Evolutionary conservation across 345 rosid species (phyloP), one percentile per base, ranked within the genome.

Genomic region (Rubroshorea leprosula): DNA sequence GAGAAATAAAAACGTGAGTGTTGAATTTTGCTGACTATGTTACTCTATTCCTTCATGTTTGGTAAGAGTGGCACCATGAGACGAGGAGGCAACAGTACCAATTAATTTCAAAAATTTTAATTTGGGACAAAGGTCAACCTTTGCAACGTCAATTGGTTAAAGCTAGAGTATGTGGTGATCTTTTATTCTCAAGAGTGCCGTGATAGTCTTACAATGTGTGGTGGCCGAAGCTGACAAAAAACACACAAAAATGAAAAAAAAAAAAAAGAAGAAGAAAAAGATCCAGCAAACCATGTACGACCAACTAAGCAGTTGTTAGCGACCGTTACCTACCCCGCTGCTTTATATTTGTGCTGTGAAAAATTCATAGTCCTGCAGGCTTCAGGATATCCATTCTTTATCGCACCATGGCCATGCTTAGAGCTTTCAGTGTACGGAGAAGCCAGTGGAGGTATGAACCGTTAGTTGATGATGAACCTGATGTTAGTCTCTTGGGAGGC

Each of bases 401-500:
- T 21, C 19, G 1, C 27, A 6, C 64, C 64, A 60, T 60, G 64
- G 60, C 68, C 61, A 82, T 89, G 97, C 73, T 86, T 7, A 77
- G 95, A 78, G 86, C 89, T 29, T 59, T 84, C 58, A 89, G 89
- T 69, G 77, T 76, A 13, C 72, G 82, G 26, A 74, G 77, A 66
- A 62, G 43, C 52, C 67, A 23, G 13, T 16, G 41, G 5, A 70
- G 78, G 18, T 89, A 89, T 48, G 82, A 89, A 60, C 64, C 69
- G 63, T 57, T 86, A 8, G 76, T 19, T 0, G 79, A 69, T 1
- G 74, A 69, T 27, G 76, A 76, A 47, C 57, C 76, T 0, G 39
- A 17, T 4, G 9, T 17, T 0, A 22, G 49, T 22, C 65, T 65
- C 3, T 23, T 63, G 25, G 78, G 71, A 6, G 67, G n/a, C 7